A percentile compares a stretch with the other conserved stretches of the same genome.
phyloP scores from a whole-genome alignment of 129 eudicot genomes.

The Lactuca saligna region DNA sequence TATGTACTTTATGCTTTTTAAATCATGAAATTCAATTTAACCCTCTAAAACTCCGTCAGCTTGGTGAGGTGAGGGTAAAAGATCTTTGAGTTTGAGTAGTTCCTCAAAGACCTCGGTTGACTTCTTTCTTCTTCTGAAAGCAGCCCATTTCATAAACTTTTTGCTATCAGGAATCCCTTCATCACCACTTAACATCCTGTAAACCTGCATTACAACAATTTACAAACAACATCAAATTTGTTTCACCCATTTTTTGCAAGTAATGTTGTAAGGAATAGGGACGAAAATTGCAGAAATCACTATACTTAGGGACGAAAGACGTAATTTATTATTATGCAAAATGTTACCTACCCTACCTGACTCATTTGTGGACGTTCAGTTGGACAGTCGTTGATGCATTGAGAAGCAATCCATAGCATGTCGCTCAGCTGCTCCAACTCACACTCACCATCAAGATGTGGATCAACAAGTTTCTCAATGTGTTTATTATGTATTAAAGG shows the following conservation, averaged over 20 bases:
- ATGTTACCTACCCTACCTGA: constrained; percentile 34
- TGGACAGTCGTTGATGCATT: constrained; percentile 58
- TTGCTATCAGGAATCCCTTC: constrained; percentile 39
- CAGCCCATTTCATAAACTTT: constrained; percentile 62
- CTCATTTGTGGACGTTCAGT: constrained; percentile 74
- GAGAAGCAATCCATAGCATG: constrained; percentile 57
- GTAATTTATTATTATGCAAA: too few relatives aligned
- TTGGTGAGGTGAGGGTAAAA: constrained; percentile 25
- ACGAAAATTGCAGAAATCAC: too few relatives aligned
- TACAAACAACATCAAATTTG: too few relatives aligned
- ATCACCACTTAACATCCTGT: constrained; percentile 63
- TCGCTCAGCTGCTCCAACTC: constrained; percentile 60
- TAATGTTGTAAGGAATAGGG: too few relatives aligned
- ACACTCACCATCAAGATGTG: constrained; percentile 53
- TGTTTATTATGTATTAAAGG: constrained; percentile 49
- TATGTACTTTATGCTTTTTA: too few relatives aligned
- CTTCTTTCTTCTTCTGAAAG: constrained; percentile 50
- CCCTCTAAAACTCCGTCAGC: constrained; percentile 21
- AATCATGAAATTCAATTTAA: too few relatives aligned
- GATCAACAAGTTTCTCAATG: constrained; percentile 58
- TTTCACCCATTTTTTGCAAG: background rate
- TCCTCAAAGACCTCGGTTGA: constrained; percentile 41
- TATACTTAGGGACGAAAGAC: too few relatives aligned
- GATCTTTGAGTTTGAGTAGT: constrained; percentile 17
- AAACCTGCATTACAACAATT: constrained; percentile 46